phyloP scores from a whole-genome alignment of 306 rosid genomes.

The Prunus dulcis region DNA sequence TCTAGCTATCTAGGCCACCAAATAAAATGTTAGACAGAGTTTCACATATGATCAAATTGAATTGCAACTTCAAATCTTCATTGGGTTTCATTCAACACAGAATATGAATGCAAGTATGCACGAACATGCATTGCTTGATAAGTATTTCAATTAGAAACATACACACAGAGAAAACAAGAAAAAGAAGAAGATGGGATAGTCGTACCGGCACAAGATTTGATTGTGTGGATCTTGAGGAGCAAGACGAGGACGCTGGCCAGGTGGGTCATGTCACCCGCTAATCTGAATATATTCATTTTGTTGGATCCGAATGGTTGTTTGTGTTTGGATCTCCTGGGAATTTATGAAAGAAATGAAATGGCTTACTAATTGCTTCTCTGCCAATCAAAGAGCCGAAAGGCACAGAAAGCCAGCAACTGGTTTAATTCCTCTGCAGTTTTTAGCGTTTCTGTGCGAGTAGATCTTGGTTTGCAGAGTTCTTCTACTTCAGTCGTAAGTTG shows the following conservation, averaged over 20 bases:
- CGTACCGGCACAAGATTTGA: constrained; percentile 77
- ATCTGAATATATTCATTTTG: constrained; percentile 65
- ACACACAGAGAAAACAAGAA: background rate
- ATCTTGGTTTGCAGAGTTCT: background rate
- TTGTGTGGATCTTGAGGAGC: constrained; percentile 80
- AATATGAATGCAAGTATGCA: background rate
- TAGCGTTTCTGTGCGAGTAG: background rate
- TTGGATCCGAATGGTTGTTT: background rate
- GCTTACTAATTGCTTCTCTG: background rate
- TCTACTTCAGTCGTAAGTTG: background rate
- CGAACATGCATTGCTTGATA: background rate
- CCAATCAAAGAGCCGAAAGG: background rate
- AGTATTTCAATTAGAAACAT: background rate
- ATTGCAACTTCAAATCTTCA: background rate
- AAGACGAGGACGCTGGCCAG: constrained; percentile 71
- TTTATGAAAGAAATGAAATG: background rate
- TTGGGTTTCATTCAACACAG: background rate
- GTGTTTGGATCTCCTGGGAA: background rate
- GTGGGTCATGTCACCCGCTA: constrained; percentile 80
- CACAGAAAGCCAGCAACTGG: background rate
- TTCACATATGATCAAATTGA: background rate
- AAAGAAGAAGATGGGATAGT: background rate
- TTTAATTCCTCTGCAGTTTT: background rate
- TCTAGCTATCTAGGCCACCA: background rate
- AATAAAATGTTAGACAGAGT: background rate